A percentile compares a stretch with the other conserved stretches of the same genome.
Evolutionary conservation across 2,329 filamentous ascomycete genomes (phyloP).

Genomic region (Cercospora sp.): DNA sequence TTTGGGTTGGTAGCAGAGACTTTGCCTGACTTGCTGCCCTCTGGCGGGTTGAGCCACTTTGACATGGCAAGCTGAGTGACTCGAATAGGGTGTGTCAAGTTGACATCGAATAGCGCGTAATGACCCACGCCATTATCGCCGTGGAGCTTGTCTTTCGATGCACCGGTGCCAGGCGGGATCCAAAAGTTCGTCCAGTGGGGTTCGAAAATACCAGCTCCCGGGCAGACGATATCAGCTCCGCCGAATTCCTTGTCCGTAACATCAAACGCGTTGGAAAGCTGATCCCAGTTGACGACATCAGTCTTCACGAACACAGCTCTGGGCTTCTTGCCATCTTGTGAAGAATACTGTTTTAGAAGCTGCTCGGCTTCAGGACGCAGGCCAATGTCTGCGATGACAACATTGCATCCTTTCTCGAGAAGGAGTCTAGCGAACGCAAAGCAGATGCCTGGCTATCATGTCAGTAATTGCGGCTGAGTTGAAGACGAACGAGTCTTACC

Average conservation of each 20-base stretch:
- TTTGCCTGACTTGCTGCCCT: slow-evolving; percentile 32
- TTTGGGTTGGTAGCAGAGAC: slow-evolving; percentile 46
- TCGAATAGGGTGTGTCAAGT: slow-evolving; percentile 51
- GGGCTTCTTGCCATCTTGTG: slow-evolving; percentile 30
- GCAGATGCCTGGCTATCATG: slow-evolving; percentile 46
- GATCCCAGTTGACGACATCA: slow-evolving; percentile 52
- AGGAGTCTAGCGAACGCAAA: slow-evolving; percentile 49
- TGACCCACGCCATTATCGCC: slow-evolving; percentile 35
- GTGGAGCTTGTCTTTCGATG: slow-evolving; percentile 39
- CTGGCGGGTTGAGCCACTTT: slow-evolving; percentile 43
- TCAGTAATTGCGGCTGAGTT: neutral
- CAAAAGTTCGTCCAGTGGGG: slow-evolving; percentile 52
- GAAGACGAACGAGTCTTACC: slow-evolving; percentile 28
- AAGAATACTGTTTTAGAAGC: slow-evolving; percentile 42
- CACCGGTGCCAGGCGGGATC: slow-evolving; percentile 45
- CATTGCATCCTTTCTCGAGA: slow-evolving; percentile 48
- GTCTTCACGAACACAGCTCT: slow-evolving; percentile 48
- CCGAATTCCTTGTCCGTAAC: slow-evolving; percentile 52
- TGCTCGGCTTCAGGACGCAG: slow-evolving; percentile 50
- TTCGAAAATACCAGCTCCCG: slow-evolving; percentile 53
- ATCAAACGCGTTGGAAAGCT: slow-evolving; percentile 53
- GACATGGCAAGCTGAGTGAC: slow-evolving; percentile 50
- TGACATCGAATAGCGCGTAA: slow-evolving; percentile 48
- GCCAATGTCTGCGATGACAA: slow-evolving; percentile 51
- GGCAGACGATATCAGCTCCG: slow-evolving; percentile 49